Evolutionary conservation across 257 asterid species (phyloP), one percentile per base, ranked within the genome.

Genomic region (Fraxinus excelsior): DNA sequence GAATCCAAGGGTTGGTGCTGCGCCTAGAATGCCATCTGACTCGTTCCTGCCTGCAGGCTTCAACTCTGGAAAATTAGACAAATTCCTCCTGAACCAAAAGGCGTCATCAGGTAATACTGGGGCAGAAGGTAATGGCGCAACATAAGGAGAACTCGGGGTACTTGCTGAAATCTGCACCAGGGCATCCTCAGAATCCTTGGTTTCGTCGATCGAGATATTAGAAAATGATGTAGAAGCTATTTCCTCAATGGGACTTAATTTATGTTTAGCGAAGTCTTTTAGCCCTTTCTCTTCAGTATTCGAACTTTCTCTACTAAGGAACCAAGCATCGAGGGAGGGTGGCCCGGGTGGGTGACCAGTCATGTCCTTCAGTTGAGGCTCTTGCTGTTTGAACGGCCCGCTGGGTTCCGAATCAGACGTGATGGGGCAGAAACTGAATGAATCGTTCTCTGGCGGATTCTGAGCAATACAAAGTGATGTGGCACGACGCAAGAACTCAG

Each of bases 271-370:
- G 7, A 74, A 81, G 37, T 77, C 82, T 34, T 70, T 81, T 7
- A 10, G 66, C 73, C 84, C 92, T 77, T 74, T 78, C 68, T 85
- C 89, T 51, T 80, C 93, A 26, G 35, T 31, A 74, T 79, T 83
- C 1, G 85, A 76, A 44, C 44, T 80, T 73, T 82, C 91, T 65
- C 68, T 79, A 72, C 76, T 80, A 69, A 82, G 83, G 80, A 91
- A 92, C 99, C 97, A 94, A 6, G 87, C 90, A 77, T 82, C 91
- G 70, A 94, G 94, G 67, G 97, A 94, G 46, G 97, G 97, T 19
- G 98, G 97, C 26, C 97, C 94, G 0, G 86, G 78, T 46, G 87
- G 84, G 80, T 81, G 89, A 51, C 80, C 60, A 18, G 82, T 71
- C 2, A 80, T 82, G 72, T 89, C 87, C 81, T 82, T 88, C n/a